These are phyloP conservation scores for Kurtzmaniella fragi DNA, from an alignment of 805 yeast genomes.

Conservation along the genomic window DNA sequence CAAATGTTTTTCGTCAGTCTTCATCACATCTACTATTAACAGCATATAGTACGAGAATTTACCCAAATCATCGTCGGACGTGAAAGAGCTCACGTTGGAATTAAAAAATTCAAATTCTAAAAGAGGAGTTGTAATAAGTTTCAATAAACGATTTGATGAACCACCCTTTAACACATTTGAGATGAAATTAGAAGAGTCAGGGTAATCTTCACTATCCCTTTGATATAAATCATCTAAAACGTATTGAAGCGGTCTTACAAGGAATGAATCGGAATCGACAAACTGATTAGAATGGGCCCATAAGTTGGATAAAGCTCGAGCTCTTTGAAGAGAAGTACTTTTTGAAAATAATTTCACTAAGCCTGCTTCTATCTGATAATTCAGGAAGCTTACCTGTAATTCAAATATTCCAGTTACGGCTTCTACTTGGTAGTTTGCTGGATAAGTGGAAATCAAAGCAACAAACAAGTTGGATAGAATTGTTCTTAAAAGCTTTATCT, in stretches of 20 bases:
- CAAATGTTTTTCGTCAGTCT: constrained; percentile 37
- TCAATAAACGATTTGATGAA: constrained; percentile 55
- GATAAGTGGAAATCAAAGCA: constrained; percentile 44
- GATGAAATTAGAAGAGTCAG: constrained; percentile 48
- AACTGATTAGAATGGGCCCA: constrained; percentile 67
- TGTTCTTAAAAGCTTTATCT: constrained; percentile 34
- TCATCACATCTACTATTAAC: constrained; percentile 48
- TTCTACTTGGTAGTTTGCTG: constrained; percentile 59
- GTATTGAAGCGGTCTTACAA: constrained; percentile 61
- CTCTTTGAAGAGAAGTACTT: constrained; percentile 26
- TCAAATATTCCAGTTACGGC: constrained; percentile 61
- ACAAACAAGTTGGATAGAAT: constrained; percentile 50
- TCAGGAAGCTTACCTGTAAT: constrained; percentile 49
- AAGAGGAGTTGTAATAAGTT: constrained; percentile 52
- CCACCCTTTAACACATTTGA: constrained; percentile 43
- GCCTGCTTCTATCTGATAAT: constrained; percentile 67
- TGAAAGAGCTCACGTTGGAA: constrained; percentile 17
- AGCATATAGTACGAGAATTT: constrained; percentile 59
- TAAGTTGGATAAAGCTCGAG: constrained; percentile 55
- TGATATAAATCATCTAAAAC: constrained; percentile 59
- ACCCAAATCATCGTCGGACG: constrained; percentile 54
- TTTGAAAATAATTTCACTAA: constrained; percentile 51
- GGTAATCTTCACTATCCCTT: constrained; percentile 36
- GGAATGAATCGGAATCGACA: constrained; percentile 45
- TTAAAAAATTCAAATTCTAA: constrained; percentile 35